phyloP scores from a whole-genome alignment of 2,329 filamentous ascomycete species.

The Juglanconis juglandina region DNA sequence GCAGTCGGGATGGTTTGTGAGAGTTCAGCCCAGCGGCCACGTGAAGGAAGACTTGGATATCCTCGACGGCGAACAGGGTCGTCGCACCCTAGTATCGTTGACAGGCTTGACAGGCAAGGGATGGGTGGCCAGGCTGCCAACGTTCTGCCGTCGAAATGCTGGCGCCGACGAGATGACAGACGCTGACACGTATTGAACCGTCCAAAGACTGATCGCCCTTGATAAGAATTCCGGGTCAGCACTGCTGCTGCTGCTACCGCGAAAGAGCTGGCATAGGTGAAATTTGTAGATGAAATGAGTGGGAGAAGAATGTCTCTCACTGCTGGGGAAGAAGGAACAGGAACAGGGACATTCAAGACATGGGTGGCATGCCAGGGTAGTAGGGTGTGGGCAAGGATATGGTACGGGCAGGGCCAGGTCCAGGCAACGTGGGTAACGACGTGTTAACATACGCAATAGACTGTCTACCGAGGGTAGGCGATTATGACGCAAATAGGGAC shows the following conservation, averaged over 20 bases:
- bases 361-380: constrained; percentile 3
- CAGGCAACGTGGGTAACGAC: neutral
- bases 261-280: neutral
- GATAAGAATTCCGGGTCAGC: neutral
- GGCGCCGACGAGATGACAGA: neutral
- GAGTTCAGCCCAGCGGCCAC: constrained; percentile 16
- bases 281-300: neutral
- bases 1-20: constrained; percentile 15
- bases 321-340: neutral
- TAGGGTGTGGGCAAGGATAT: neutral
- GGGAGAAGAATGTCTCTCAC: neutral
- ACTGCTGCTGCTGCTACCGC: neutral
- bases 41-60: constrained; percentile 15
- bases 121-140: neutral
- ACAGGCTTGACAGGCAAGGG: neutral
- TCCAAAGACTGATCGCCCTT: neutral
- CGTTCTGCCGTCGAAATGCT: neutral
- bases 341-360: constrained; percentile 1
- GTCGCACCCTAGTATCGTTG: constrained; percentile 12
- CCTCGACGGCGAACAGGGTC: constrained; percentile 16
- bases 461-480: no score
- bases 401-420: no score
- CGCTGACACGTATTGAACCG: neutral
- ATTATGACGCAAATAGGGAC: neutral
- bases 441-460: neutral